Evolutionary conservation across 495 filamentous ascomycete genomes (phyloP), one percentile per base, ranked within the genome.

Genomic region (Chaetomium fimeti): DNA sequence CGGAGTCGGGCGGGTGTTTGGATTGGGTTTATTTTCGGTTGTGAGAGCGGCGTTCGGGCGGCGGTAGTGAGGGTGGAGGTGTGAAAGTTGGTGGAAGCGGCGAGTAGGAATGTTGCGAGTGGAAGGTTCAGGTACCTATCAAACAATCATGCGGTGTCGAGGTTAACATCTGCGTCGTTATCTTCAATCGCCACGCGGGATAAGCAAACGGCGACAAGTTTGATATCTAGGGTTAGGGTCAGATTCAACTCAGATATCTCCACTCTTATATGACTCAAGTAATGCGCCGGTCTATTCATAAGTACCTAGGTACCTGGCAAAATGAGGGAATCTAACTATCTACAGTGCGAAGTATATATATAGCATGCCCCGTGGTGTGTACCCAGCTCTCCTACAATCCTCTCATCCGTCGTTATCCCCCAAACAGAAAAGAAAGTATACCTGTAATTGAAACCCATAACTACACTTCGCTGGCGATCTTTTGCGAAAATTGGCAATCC

Each of bases 1-100:
- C 65, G 67, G 69, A 68, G 69, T 63, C 70, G 58, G 38, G 70
- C 70, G 68, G 51, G 18, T 15, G 40, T 43, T 43, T 18, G 36
- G 22, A 36, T 36, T 45, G 24, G 36, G 15, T 6, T 61, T 49
- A 36, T 45, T 57, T 62, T 62, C 40, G 40, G 13, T 22, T 43
- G 40, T 43, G 40, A 6, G 13, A 16, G 15, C 2, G 15, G 28
- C 6, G 12, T 57, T 49, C n/a, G 45, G 16, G n/a, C 51, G 16
- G 47, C n/a, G 36, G 9, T 5, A 5, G n/a, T 9, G 20, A n/a
- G 16, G 0, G 22, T 27, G 48, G 24, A 27, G 2, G 48, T 22
- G 5, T 12, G 32, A 18, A 55, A 36, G 29, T 55, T 54, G 51
- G 49, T 48, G 8, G 52, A 2, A 4, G 8, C 32, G 12, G 32